Evolutionary conservation across 2,329 filamentous ascomycete genomes (phyloP).

Genomic region (Aspergillus sp.): DNA sequence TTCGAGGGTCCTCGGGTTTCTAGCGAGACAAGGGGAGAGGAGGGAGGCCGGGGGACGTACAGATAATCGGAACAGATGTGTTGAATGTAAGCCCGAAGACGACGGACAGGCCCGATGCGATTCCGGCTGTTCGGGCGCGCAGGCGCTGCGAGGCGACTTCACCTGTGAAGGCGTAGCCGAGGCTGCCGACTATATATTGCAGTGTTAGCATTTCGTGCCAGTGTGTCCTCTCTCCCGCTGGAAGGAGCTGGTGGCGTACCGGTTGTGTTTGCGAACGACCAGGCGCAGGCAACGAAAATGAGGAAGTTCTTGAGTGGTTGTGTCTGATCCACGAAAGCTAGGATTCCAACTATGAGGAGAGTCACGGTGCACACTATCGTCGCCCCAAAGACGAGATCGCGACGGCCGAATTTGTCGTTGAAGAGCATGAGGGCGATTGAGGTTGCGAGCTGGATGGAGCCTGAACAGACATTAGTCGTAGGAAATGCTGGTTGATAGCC

Average conservation of each 20-base stretch:
- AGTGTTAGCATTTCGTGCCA: too few species aligned
- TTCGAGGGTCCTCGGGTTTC: background rate
- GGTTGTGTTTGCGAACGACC: background rate
- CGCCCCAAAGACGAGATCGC: background rate
- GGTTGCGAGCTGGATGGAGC: background rate
- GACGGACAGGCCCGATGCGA: background rate
- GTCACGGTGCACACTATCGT: background rate
- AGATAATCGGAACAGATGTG: background rate
- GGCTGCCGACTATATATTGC: background rate
- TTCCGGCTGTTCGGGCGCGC: background rate
- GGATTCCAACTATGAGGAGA: background rate
- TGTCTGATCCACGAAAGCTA: background rate
- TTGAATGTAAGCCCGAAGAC: conserved; percentile 1
- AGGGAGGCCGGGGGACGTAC: background rate
- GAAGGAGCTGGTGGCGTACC: background rate
- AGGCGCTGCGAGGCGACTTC: background rate
- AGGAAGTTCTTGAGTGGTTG: conserved; percentile 1
- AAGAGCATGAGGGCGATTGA: background rate
- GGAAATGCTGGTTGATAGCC: too few species aligned
- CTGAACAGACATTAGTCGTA: background rate
- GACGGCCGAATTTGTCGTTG: background rate
- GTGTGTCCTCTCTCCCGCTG: too few species aligned
- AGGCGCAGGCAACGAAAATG: background rate
- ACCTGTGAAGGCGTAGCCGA: background rate
- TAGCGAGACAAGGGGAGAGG: too few species aligned